Percentiles rank a stretch among this genome's conserved stretches.
Evolutionary conservation across 306 rosid species (phyloP).

Genomic region (Trichosanthes truncata): DNA sequence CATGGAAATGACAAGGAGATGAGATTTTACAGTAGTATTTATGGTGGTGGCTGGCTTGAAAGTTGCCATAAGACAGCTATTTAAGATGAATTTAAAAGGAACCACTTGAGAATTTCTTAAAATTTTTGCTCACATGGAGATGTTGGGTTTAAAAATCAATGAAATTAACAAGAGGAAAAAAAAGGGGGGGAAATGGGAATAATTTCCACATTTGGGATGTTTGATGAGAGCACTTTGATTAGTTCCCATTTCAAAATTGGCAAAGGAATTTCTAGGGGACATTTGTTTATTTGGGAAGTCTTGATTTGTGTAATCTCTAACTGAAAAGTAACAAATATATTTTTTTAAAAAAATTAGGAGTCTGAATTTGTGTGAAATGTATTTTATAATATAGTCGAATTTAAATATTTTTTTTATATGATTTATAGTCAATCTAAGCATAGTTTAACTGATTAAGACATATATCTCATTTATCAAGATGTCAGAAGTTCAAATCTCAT

Average conservation of each 20-base stretch:
- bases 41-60: background rate
- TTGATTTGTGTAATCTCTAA: background rate
- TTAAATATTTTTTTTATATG: too few species aligned
- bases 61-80: constrained; percentile 1
- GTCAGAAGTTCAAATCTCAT: too few species aligned
- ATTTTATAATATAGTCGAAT: too few species aligned
- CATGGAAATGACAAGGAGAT: background rate
- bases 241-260: background rate
- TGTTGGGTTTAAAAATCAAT: constrained; percentile 14
- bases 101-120: background rate
- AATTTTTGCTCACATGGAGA: constrained; percentile 39
- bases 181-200: constrained; percentile 30
- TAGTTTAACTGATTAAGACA: too few species aligned
- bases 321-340: too few species aligned
- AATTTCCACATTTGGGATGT: constrained; percentile 40
- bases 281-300: background rate
- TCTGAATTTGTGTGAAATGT: too few species aligned
- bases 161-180: background rate
- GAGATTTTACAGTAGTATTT: background rate
- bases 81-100: constrained; percentile 6
- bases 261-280: background rate
- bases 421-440: too few species aligned
- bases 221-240: background rate
- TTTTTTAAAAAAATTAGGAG: too few species aligned
- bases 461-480: too few species aligned